Evolutionary conservation across 306 rosid species (phyloP), one percentile per base, ranked within the genome.

Genomic region (Lupinus albus): DNA sequence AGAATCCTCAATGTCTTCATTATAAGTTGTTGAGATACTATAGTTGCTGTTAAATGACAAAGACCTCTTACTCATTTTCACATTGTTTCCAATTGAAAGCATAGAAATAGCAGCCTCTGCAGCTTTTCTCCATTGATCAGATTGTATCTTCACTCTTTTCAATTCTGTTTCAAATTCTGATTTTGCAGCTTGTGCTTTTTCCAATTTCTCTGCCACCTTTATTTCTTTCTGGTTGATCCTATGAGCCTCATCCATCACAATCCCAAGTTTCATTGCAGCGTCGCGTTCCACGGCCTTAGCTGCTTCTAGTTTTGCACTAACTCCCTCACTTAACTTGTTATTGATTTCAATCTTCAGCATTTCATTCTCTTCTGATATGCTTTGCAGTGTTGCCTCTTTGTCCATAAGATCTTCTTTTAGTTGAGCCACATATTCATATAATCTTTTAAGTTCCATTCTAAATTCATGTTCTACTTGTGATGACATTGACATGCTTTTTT

Each of bases 61-160:
- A 1, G 87, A 84, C 47, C 92, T 84, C 54, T 93, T 96, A 38
- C 80, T 58, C 54, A 93, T 44, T 70, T 82, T 88, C 54, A 93
- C 95, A 4, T 86, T 83, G 46, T 80, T 85, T 65, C 92, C 96
- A 0, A 84, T 80, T 18, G 99, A 86, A 36, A 94, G 81, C 78
- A 90, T 85, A 28, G 97, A 67, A 6, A 95, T 91, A 38, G 99
- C 99, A 0, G 99, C 86, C 58, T 94, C 99, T 1, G 99, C 99
- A 3, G 99, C 99, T 55, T 94, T 94, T 71, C 99, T 90, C 99
- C 97, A 94, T 74, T 94, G 99, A 73, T 88, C 95, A 14, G 92
- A 85, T 64, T 94, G 99, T 42, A 94, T 88, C 63, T 86, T 90
- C 18, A 94, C 59, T 70, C 85, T 84, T 82, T 88, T 86, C 38